A percentile compares a stretch with the other conserved stretches of the same genome.
These are phyloP conservation scores for Fusarium sp. DNA, from an alignment of 2,329 filamentous ascomycete species.

Conservation along the genomic window DNA sequence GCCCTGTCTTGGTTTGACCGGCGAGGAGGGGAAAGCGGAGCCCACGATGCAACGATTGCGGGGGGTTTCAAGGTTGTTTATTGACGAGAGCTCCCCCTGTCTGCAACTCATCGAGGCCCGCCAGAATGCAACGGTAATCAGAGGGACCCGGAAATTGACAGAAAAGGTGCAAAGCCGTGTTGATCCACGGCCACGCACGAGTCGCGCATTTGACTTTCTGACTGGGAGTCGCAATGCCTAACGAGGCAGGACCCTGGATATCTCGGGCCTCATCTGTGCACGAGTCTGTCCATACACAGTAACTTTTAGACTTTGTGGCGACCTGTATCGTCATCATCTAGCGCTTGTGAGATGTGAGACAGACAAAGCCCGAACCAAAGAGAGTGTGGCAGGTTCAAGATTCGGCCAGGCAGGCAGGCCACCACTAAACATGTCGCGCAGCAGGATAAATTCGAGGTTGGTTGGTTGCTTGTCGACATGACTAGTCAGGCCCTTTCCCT, in stretches of 20 bases:
- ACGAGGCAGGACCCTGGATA: conserved; percentile 38
- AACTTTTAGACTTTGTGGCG: conserved; percentile 34
- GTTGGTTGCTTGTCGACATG: conserved; percentile 7
- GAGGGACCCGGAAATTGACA: conserved; percentile 34
- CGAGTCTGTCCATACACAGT: conserved; percentile 14
- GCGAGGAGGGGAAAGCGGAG: conserved; percentile 33
- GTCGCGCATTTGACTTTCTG: conserved; percentile 19
- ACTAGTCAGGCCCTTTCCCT: conserved; percentile 26
- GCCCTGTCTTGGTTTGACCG: conserved; percentile 35
- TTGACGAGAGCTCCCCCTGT: conserved; percentile 21
- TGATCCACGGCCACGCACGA: conserved; percentile 25
- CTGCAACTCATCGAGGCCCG: conserved; percentile 37
- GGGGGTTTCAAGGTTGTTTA: conserved; percentile 28
- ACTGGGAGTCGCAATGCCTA: conserved; percentile 22
- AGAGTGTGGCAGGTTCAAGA: conserved; percentile 18
- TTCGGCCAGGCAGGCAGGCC: conserved; percentile 19
- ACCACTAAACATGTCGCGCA: conserved; percentile 10
- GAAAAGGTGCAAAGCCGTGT: neutral
- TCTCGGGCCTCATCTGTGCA: conserved; percentile 20
- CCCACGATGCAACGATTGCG: conserved; percentile 28
- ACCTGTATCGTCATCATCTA: conserved; percentile 23
- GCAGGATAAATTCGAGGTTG: conserved; percentile 16
- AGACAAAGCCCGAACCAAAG: conserved; percentile 13
- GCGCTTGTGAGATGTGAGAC: conserved; percentile 16
- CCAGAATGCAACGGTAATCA: conserved; percentile 39